Evolutionary conservation across 2,329 filamentous ascomycete species (phyloP), one percentile per base, ranked within the genome.

Genomic region (Fusarium sp.): DNA sequence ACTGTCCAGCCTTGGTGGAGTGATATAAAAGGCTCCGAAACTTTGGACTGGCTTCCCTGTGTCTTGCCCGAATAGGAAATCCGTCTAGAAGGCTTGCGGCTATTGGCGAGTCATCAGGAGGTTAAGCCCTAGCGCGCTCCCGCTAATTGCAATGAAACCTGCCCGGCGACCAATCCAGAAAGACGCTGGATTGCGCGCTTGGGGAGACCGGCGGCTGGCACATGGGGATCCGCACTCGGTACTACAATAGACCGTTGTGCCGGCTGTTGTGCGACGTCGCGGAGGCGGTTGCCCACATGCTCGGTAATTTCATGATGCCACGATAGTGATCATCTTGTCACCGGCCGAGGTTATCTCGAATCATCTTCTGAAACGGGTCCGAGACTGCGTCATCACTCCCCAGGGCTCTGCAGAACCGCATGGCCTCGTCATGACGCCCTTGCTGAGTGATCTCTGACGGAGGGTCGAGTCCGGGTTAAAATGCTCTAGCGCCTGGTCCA

Each of bases 61-160:
- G 49, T 23, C 23, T 62, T 33, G 59, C 69, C 73, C 8, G 59
- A 74, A 73, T 40, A 58, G 69, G 73, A 74, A 74, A 74, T 68
- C 69, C 72, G 73, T 74, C 73, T 74, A 46, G 18, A 59, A 51
- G 49, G 55, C 44, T 60, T 34, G 58, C 54, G 60, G 60, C 67
- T 64, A 73, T 73, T 74, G 66, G 72, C 54, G 55, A 67, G 60
- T 54, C 49, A 51, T n/a, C 25, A 29, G 25, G 64, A 62, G 61
- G 61, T 61, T 57, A 58, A 62, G 46, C 46, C 49, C 62, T 73
- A 73, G 65, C 58, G 60, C 56, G 50, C 49, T 60, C 44, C 60
- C 42, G 57, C 46, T 65, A 54, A 64, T 66, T 58, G 65, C 60
- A 58, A 61, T 68, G 65, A 68, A 63, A 61, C 55, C 55, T 38